Conservation (phyloP, 1,139 yeast species). For the Lizanozyma gosingica region DNA sequence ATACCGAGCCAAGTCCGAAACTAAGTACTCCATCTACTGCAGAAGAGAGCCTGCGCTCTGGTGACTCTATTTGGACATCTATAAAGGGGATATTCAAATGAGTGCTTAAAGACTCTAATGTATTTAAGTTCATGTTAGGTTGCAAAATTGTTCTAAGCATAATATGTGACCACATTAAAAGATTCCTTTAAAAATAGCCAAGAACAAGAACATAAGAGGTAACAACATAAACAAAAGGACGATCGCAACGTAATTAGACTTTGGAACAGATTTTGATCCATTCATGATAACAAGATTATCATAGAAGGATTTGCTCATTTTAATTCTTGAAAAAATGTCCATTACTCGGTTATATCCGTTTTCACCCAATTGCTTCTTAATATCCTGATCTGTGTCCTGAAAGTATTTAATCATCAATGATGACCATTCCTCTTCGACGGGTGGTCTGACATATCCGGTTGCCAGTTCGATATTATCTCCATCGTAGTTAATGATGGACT, state of each 20-base stretch:
- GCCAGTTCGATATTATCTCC: conserved; percentile 31
- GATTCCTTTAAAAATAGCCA: background rate
- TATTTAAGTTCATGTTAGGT: background rate
- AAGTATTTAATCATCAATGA: conserved; percentile 39
- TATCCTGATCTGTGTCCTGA: conserved; percentile 18
- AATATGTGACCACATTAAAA: background rate
- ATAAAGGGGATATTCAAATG: background rate
- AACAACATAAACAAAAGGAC: too few relatives aligned
- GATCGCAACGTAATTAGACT: background rate
- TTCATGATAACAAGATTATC: conserved; percentile 11
- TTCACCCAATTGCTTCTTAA: conserved; percentile 27
- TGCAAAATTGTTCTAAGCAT: too few relatives aligned
- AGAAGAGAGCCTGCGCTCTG: too few relatives aligned
- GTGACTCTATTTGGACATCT: background rate
- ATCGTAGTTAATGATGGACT: conserved; percentile 51
- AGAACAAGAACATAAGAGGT: background rate
- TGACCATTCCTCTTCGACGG: conserved; percentile 57
- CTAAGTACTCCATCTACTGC: too few relatives aligned
- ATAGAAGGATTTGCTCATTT: conserved; percentile 50
- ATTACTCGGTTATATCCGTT: conserved; percentile 47
- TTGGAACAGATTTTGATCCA: background rate
- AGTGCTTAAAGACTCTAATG: too few relatives aligned
- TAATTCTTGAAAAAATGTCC: conserved; percentile 48
- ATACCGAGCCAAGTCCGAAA: too few relatives aligned
- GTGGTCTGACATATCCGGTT: conserved; percentile 70